A percentile compares a stretch with the other conserved stretches of the same genome.
Evolutionary conservation across 2,329 filamentous ascomycete genomes (phyloP).

Genomic region (Immersiporthe knoxdaviesiana): DNA sequence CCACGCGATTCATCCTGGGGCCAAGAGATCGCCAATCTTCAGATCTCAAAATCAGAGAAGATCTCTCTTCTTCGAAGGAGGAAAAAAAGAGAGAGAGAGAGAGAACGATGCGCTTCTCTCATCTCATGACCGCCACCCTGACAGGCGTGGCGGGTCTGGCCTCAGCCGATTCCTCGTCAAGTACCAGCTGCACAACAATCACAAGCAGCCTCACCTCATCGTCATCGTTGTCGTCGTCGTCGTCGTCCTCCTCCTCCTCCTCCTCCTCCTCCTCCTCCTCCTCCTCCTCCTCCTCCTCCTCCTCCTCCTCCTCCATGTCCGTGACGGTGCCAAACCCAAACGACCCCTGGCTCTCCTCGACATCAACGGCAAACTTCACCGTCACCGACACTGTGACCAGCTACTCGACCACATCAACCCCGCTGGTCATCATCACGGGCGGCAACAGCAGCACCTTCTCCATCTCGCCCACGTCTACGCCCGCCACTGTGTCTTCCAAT

Average conservation of each 20-base stretch:
- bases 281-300: not conserved
- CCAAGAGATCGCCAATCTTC: slow-evolving; percentile 14
- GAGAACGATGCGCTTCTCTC: slow-evolving; percentile 24
- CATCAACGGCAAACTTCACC: not conserved
- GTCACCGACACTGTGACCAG: slow-evolving; percentile 1
- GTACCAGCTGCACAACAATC: slow-evolving; percentile 6
- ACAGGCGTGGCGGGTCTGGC: slow-evolving; percentile 15
- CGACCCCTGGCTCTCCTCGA: slow-evolving; percentile 7
- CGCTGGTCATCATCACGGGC: not conserved
- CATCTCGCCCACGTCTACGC: not conserved
- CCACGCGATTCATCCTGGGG: not conserved
- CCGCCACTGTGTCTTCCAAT: slow-evolving; percentile 5
- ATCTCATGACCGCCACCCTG: slow-evolving; percentile 21
- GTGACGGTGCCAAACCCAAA: not conserved
- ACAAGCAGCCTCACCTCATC: not conserved
- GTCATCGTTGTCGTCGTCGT: too few species aligned
- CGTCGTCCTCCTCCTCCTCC: not conserved
- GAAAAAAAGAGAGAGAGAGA: too few species aligned
- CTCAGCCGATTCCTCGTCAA: slow-evolving; percentile 8
- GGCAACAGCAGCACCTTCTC: not conserved
- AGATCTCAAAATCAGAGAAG: not conserved
- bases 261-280: not conserved
- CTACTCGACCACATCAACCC: not conserved
- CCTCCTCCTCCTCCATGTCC: not conserved
- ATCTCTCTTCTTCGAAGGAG: too few species aligned